Base-by-base conservation (phyloP, 2,329 filamentous ascomycete genomes). In the Mariannaea sp. region DNA sequence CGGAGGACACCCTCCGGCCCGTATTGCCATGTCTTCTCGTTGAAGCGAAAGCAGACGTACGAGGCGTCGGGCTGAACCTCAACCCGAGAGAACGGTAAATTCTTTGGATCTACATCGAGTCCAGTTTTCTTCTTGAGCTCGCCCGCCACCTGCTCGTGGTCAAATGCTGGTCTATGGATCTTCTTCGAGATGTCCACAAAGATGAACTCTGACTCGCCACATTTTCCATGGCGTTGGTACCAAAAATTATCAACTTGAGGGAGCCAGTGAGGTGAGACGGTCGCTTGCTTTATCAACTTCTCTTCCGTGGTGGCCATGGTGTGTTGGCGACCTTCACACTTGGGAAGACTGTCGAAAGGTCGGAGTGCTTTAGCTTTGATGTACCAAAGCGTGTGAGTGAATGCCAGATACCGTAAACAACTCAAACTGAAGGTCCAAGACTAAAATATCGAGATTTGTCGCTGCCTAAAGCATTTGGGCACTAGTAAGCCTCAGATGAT, bases 21-120 rank as follows among this genome's bases (percentile, higher is more conserved):
- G 14, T 58, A 68, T 24, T 62, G 52, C 58, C 59, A 64, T 12
- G 59, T 61, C 27, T 50, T 49, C 1, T 47, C 56, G 2, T 50
- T 47, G 13, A 55, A 54, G 22, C 50, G 36, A 36, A 69, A 69
- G 3, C 60, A 53, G 2, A 61, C 26, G 27, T 40, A 62, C 12
- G 54, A 48, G 13, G 36, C 32, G 4, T 57, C 52, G 1, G 50
- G 29, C 1, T 36, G 44, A 1, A 59, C 36, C 13, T 68, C 57
- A 8, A 69, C 60, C 55, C 59, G 68, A 2, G 46, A 49, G 24
- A 69, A 60, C 3, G 66, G 60, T 3, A 68, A 50, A 9, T 55
- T 27, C 12, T 49, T 13, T 6, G 48, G 33, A 9, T 60, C 47
- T 9, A 59, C 26, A 0, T 41, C 22, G 16, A 56, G 27, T 3